Percentiles rank a stretch among this genome's conserved stretches.
These are phyloP conservation scores for Dianthus caryophyllus DNA, from an alignment of 148 eudicot species.

Conservation along the genomic window DNA sequence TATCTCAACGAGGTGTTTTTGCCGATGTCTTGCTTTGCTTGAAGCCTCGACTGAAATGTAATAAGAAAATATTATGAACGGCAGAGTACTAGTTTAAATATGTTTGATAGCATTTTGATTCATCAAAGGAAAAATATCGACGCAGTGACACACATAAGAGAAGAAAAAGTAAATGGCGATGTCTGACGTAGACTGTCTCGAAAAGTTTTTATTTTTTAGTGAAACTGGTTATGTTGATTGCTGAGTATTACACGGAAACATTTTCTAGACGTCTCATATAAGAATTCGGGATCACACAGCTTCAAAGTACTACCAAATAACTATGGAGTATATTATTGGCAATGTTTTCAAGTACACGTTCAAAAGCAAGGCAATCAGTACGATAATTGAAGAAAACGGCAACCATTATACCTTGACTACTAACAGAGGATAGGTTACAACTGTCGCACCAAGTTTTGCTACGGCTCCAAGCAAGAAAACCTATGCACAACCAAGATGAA, in stretches of 20 bases:
- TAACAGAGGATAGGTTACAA: constrained; percentile 79
- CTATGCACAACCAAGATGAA: constrained; percentile 32
- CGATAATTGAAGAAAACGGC: not conserved
- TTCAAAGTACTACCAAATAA: not conserved
- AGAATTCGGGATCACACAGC: too few species aligned
- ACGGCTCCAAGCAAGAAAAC: constrained; percentile 79
- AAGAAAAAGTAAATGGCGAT: not conserved
- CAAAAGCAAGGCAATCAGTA: not conserved
- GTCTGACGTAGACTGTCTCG: not conserved
- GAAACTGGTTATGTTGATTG: not conserved
- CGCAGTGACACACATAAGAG: not conserved
- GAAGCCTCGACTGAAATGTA: constrained; percentile 76
- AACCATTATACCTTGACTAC: constrained; percentile 70
- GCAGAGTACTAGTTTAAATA: too few species aligned
- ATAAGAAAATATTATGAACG: not conserved
- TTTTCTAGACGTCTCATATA: too few species aligned
- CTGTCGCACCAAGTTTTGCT: constrained; percentile 94
- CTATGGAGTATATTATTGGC: not conserved
- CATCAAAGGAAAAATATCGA: too few species aligned
- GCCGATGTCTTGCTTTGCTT: constrained; percentile 93
- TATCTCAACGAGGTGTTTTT: constrained; percentile 55
- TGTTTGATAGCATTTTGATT: too few species aligned
- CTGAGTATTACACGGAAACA: too few species aligned
- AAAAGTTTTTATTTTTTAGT: not conserved
- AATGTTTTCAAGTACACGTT: constrained; percentile 4